phyloP scores from a whole-genome alignment of 202 grass and related monocot species.

The Cymbopogon flexuosus region DNA sequence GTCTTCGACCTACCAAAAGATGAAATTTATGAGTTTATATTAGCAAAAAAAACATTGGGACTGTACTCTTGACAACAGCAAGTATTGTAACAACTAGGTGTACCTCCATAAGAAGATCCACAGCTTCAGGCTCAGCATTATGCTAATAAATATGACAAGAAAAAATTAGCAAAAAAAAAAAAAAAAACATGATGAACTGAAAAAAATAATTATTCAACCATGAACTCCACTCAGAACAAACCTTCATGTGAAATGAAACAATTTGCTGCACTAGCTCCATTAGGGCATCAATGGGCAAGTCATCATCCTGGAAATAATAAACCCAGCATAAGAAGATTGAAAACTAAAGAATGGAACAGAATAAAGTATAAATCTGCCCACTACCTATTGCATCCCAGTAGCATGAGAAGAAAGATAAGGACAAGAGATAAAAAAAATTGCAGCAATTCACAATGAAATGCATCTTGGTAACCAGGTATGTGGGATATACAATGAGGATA shows the following conservation, averaged over 20 bases:
- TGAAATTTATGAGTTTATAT: not conserved
- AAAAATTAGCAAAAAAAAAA: not conserved
- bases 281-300: constrained; percentile 69
- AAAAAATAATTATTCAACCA: not conserved
- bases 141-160: constrained; percentile 45
- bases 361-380: not conserved
- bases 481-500: not conserved
- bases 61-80: not conserved
- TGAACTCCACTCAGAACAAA: constrained; percentile 29
- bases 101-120: constrained; percentile 99
- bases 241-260: constrained; percentile 99
- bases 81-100: not conserved
- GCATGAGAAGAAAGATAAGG: not conserved
- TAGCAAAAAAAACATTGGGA: not conserved
- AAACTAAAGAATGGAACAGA: not conserved
- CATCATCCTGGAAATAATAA: constrained; percentile 67
- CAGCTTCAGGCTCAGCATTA: constrained; percentile 94
- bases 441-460: constrained; percentile 6
- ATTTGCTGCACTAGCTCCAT: constrained; percentile 99
- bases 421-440: not conserved
- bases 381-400: constrained; percentile 1
- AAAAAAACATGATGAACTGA: too few species aligned
- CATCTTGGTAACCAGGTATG: not conserved
- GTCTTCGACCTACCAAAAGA: constrained; percentile 74
- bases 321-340: not conserved